Conservation (phyloP, 345 rosid species). For the Corchorus olitorius region DNA sequence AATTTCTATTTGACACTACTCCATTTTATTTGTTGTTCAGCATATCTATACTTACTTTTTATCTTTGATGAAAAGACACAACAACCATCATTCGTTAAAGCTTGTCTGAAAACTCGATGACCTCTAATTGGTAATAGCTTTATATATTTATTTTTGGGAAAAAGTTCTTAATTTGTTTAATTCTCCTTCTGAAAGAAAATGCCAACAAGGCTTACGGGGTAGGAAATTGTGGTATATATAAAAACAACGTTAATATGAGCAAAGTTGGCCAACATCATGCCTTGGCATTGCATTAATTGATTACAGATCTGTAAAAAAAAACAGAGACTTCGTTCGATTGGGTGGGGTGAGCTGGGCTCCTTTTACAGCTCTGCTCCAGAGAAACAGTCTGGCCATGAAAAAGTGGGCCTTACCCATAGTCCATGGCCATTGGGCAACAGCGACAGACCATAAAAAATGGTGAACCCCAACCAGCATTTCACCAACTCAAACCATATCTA, state of each 20-base stretch:
- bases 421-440: not conserved
- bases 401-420: not conserved
- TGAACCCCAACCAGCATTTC: not conserved
- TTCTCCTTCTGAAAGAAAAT: too few species aligned
- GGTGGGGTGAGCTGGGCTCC: not conserved
- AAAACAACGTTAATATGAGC: not conserved
- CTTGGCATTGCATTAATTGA: too few species aligned
- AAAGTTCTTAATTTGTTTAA: not conserved
- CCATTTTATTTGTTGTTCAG: not conserved
- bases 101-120: not conserved
- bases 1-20: not conserved
- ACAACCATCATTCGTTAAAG: not conserved
- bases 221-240: not conserved
- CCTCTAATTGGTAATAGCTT: not conserved
- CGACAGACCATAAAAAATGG: not conserved
- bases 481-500: too few species aligned
- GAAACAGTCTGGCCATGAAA: slow-evolving; percentile 1
- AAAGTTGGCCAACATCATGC: not conserved
- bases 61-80: not conserved
- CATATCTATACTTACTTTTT: not conserved
- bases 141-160: not conserved
- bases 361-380: not conserved
- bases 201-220: too few species aligned
- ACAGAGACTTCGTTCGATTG: not conserved
- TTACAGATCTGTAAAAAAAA: not conserved